Percentiles rank a stretch among this genome's conserved stretches.
Conservation (phyloP, 1,284 basidiomycete genomes). For the Ceratobasidium sp. region DNA sequence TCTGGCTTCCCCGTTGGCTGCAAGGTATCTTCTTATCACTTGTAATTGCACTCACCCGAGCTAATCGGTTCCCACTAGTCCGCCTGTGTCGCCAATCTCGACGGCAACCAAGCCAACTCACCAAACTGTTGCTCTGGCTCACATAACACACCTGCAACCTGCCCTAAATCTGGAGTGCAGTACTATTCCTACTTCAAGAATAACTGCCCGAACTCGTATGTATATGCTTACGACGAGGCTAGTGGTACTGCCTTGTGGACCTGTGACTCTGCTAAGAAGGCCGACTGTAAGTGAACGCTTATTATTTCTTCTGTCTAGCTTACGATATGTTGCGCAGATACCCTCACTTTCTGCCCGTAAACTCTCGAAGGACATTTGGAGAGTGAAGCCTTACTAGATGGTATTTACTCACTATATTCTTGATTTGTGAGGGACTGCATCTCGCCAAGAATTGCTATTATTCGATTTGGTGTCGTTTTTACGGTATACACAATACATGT, state of each 20-base stretch:
- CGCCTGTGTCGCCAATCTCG: conserved; percentile 71
- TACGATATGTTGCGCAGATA: conserved; percentile 47
- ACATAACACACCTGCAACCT: conserved; percentile 64
- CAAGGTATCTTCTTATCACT: conserved; percentile 59
- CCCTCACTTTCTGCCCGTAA: conserved; percentile 56
- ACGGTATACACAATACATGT: no score
- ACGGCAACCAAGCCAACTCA: conserved; percentile 57
- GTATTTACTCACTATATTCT: no score
- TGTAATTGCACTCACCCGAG: conserved; percentile 61
- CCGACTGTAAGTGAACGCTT: conserved; percentile 44
- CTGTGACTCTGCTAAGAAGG: conserved; percentile 18
- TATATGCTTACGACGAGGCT: conserved; percentile 32
- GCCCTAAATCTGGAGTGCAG: conserved; percentile 46
- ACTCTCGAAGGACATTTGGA: not conserved
- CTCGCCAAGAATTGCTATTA: no score
- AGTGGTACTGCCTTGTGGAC: conserved; percentile 32
- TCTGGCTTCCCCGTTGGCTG: conserved; percentile 70
- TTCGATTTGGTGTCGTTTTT: no score
- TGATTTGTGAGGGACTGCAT: no score
- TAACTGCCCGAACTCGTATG: conserved; percentile 12
- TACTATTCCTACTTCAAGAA: conserved; percentile 11
- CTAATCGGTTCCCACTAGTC: conserved; percentile 49
- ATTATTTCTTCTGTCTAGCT: conserved; percentile 45
- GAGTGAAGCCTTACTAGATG: no score
- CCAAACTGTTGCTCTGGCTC: conserved; percentile 70